These are phyloP conservation scores for Umbelopsis sp. DNA, from an alignment of 371 early-diverging fungal genomes.

Conservation along the genomic window DNA sequence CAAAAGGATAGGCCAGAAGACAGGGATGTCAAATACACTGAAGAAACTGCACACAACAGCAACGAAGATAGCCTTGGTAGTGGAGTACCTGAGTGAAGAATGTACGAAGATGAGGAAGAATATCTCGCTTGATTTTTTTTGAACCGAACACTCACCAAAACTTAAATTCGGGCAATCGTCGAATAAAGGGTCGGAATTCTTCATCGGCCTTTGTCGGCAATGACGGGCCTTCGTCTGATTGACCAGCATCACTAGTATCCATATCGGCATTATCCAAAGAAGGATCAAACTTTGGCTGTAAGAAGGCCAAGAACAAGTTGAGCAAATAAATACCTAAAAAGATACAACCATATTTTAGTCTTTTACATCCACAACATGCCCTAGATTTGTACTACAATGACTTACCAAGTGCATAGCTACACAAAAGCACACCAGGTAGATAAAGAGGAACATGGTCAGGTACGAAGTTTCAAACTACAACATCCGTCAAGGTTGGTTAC, in stretches of 20 bases:
- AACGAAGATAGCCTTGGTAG: slow-evolving; percentile 80
- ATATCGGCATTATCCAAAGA: slow-evolving; percentile 66
- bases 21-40: slow-evolving; percentile 94
- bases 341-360: slow-evolving; percentile 56
- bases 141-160: slow-evolving; percentile 80
- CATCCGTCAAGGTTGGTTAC: not conserved
- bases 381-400: not conserved
- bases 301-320: slow-evolving; percentile 92
- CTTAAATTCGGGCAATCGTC: slow-evolving; percentile 99
- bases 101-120: no score
- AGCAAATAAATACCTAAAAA: slow-evolving; percentile 90
- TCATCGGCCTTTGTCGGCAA: slow-evolving; percentile 91
- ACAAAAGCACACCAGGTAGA: not conserved
- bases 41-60: slow-evolving; percentile 87
- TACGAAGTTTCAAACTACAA: not conserved
- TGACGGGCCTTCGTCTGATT: slow-evolving; percentile 68
- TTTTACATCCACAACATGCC: no score
- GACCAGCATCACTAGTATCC: slow-evolving; percentile 74
- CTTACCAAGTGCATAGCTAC: slow-evolving; percentile 60
- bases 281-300: slow-evolving; percentile 96
- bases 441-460: not conserved
- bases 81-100: slow-evolving; percentile 64
- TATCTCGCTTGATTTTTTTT: no score
- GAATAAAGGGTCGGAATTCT: slow-evolving; percentile 98
- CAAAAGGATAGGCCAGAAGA: slow-evolving; percentile 92